phyloP scores from a whole-genome alignment of 805 yeast species.

The Kregervanrija delftensis region DNA sequence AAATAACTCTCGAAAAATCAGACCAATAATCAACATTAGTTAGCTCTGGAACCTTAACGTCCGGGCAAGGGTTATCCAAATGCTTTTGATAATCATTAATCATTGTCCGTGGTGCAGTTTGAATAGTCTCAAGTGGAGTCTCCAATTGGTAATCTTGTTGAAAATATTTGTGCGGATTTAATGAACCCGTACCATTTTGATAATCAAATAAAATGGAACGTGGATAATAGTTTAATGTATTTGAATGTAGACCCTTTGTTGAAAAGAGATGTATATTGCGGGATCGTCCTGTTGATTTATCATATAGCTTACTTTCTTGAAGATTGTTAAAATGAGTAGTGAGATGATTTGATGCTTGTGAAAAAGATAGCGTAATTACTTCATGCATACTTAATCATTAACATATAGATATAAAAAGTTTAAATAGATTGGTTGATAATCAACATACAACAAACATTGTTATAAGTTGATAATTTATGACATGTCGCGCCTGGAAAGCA shows the following conservation, averaged over 20 bases:
- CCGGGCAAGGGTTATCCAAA: neutral
- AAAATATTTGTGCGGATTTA: conserved; percentile 47
- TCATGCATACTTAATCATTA: conserved; percentile 49
- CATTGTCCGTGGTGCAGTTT: conserved; percentile 2
- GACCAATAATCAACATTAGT: conserved; percentile 65
- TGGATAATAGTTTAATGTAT: conserved; percentile 65
- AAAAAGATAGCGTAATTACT: conserved; percentile 61
- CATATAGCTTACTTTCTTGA: conserved; percentile 61
- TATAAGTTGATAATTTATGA: no score
- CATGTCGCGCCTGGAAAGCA: no score
- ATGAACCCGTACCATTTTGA: conserved; percentile 67
- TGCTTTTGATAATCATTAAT: conserved; percentile 13
- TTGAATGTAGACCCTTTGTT: conserved; percentile 20
- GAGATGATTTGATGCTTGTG: conserved; percentile 71
- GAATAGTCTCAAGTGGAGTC: conserved; percentile 7
- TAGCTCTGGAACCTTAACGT: conserved; percentile 25
- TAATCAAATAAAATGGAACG: conserved; percentile 78
- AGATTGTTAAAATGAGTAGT: conserved; percentile 73
- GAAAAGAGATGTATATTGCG: conserved; percentile 1
- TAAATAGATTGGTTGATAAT: no score
- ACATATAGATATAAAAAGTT: no score
- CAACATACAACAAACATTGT: no score
- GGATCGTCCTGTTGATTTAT: neutral
- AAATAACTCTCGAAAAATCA: conserved; percentile 64
- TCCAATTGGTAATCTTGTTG: conserved; percentile 11